A percentile compares a stretch with the other conserved stretches of the same genome.
phyloP scores from a whole-genome alignment of 2,329 filamentous ascomycete genomes.

The Fusarium stilboides region DNA sequence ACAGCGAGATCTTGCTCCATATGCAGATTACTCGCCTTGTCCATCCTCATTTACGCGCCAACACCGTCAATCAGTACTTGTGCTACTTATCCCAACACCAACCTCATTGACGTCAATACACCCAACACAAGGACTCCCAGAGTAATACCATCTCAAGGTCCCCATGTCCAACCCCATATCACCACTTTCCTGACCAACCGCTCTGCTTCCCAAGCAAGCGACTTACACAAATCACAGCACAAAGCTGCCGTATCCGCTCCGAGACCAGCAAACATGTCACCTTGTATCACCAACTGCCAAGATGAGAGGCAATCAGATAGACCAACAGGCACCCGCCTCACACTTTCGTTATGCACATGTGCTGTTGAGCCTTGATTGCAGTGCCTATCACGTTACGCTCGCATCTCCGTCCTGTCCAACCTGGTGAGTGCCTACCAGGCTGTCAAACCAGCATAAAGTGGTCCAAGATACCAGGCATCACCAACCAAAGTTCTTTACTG shows the following conservation, averaged over 20 bases:
- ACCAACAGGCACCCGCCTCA: background rate
- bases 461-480: background rate
- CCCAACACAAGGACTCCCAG: constrained; percentile 8
- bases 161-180: background rate
- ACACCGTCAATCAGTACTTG: constrained; percentile 1
- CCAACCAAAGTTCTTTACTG: constrained; percentile 10
- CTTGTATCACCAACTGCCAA: constrained; percentile 14
- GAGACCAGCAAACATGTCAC: constrained; percentile 18
- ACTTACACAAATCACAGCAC: constrained; percentile 29
- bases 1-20: background rate
- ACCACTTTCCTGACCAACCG: constrained; percentile 13
- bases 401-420: constrained; percentile 1
- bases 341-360: background rate
- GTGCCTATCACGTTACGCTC: constrained; percentile 10
- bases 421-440: background rate
- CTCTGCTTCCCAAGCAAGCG: constrained; percentile 22
- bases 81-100: constrained; percentile 1
- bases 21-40: constrained; percentile 18
- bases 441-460: constrained; percentile 9
- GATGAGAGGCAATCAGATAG: constrained; percentile 10
- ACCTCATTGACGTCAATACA: constrained; percentile 25
- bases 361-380: constrained; percentile 11
- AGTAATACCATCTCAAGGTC: constrained; percentile 5
- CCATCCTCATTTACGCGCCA: constrained; percentile 4
- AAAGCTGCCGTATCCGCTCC: constrained; percentile 11